phyloP scores from a whole-genome alignment of 768 basidiomycete genomes.

The Naganishia vaughanmartiniae region DNA sequence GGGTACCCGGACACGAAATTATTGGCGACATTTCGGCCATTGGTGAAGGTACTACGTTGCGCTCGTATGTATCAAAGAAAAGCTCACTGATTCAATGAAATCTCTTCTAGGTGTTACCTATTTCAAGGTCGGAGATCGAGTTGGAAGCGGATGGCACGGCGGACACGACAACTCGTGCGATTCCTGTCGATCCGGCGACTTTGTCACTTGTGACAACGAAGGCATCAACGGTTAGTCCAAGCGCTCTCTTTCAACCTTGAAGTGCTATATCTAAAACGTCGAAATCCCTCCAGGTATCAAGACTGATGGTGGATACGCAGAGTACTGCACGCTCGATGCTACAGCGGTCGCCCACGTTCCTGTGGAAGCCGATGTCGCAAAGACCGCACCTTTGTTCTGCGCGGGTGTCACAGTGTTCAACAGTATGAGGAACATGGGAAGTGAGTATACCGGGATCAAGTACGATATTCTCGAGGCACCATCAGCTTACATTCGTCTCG shows the following conservation, averaged over 20 bases:
- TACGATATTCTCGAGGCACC: no score
- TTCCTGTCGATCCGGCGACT: constrained; percentile 33
- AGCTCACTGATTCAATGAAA: neutral
- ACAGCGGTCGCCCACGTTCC: constrained; percentile 31
- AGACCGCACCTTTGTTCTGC: constrained; percentile 42
- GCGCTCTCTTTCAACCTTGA: neutral
- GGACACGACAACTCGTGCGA: constrained; percentile 27
- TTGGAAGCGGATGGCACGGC: constrained; percentile 35
- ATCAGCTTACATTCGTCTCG: neutral
- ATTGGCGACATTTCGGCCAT: constrained; percentile 34
- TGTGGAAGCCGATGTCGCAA: constrained; percentile 27
- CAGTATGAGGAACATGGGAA: constrained; percentile 45
- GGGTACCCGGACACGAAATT: constrained; percentile 29
- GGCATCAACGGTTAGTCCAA: constrained; percentile 34
- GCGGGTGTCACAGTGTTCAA: constrained; percentile 55
- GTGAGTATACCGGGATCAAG: neutral
- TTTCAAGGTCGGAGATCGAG: constrained; percentile 36
- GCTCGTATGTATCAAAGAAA: no score
- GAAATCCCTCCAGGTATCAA: neutral
- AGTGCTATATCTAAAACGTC: neutral
- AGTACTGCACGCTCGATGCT: constrained; percentile 30
- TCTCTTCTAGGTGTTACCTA: constrained; percentile 1
- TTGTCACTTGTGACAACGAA: constrained; percentile 34
- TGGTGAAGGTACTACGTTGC: constrained; percentile 18
- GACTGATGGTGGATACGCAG: constrained; percentile 22